A percentile compares a stretch with the other conserved stretches of the same genome.
Conservation (phyloP, 768 basidiomycete genomes). For the Russula griseocarnosa region DNA sequence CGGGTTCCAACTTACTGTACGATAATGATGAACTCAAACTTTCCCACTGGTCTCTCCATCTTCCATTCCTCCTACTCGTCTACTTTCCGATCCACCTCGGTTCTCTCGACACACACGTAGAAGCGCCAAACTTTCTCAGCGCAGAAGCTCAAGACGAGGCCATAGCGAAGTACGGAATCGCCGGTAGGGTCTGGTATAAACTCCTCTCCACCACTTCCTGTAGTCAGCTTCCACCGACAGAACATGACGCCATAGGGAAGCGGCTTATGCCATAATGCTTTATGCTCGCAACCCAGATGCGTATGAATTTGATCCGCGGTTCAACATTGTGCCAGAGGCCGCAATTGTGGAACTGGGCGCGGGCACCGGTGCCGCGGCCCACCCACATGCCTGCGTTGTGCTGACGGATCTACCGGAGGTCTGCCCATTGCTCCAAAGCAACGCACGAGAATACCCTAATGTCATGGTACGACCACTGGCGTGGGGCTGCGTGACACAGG, state of each 20-base stretch:
- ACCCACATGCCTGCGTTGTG: slow-evolving; percentile 36
- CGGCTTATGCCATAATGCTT: slow-evolving; percentile 54
- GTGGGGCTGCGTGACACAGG: slow-evolving; percentile 62
- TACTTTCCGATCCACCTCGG: neutral
- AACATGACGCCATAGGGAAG: slow-evolving; percentile 52
- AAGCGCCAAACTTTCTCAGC: slow-evolving; percentile 30
- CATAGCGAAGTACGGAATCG: slow-evolving; percentile 74
- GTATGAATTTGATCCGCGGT: slow-evolving; percentile 52
- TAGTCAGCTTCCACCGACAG: slow-evolving; percentile 41
- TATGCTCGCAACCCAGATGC: slow-evolving; percentile 47
- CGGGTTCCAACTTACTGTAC: neutral
- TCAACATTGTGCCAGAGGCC: slow-evolving; percentile 38
- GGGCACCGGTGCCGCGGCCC: slow-evolving; percentile 59
- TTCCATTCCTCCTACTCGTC: slow-evolving; percentile 13
- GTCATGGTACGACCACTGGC: slow-evolving; percentile 55
- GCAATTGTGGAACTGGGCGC: slow-evolving; percentile 74
- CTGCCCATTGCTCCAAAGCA: slow-evolving; percentile 45
- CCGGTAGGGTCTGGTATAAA: slow-evolving; percentile 73
- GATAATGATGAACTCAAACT: slow-evolving; percentile 9
- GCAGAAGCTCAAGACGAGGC: slow-evolving; percentile 48
- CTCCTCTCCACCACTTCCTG: slow-evolving; percentile 21
- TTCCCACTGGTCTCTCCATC: slow-evolving; percentile 21
- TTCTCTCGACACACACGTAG: neutral
- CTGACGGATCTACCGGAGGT: slow-evolving; percentile 81
- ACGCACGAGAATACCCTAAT: slow-evolving; percentile 30